Base-by-base conservation (phyloP, 371 early-diverging fungal species). In the Sporodiniella umbellata region DNA sequence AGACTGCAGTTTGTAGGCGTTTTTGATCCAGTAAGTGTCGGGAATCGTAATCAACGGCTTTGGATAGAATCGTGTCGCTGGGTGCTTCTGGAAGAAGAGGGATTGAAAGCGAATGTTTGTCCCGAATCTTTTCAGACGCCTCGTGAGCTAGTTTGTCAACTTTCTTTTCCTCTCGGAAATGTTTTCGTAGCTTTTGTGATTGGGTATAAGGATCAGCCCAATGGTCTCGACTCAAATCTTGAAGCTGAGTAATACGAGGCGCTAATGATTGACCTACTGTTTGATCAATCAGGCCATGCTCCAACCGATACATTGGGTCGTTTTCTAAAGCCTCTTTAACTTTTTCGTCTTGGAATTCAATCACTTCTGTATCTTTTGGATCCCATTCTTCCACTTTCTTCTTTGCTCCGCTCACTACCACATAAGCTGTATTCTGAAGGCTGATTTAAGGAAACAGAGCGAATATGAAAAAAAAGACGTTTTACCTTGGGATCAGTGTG, bases 401-500 rank as follows among this genome's bases (percentile, higher is more conserved):
- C 18, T 83, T 64, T 0, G 92, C 95, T 1, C 96, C 97, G 22
- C 72, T 70, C 0, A 83, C 74, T 1, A 94, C 85, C 4, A 79
- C 78, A 65, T 94, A 96, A 14, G 74, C 72, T 0, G 90, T 55
- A 56, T 92, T 92, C 89, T 89, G n/a, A n/a, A n/a, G n/a, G n/a
- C n/a, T n/a, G n/a, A n/a, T n/a, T n/a, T n/a, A n/a, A n/a, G n/a
- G n/a, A 68, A 31, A 33, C 35, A 35, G 8, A n/a, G 10, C 8
- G 1, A 26, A 7, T 28, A 33, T 22, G n/a, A 22, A n/a, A n/a
- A n/a, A n/a, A n/a, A n/a, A n/a, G n/a, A n/a, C n/a, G n/a, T 6
- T 8, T n/a, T 66, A 87, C 92, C 79, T 95, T 92, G n/a, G 96
- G 96, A 62, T 96, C 93, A 0, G 96, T 95, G 17, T 87, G 92